phyloP scores from a whole-genome alignment of 352 stramenopile species.

The Globisporangium spiculum region DNA sequence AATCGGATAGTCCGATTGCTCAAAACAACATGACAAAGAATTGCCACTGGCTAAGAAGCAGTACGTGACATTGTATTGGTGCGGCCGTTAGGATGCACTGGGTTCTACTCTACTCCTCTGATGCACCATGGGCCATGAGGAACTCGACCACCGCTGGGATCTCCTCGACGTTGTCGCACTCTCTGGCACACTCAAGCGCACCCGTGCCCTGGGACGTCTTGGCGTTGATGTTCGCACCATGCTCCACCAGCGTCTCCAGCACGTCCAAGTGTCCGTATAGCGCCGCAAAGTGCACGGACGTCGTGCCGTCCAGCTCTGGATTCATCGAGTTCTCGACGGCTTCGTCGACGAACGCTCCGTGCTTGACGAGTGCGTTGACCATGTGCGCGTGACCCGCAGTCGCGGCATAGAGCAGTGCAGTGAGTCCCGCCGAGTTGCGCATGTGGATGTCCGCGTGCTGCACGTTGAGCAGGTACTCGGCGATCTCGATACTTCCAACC shows the following conservation, averaged over 20 bases:
- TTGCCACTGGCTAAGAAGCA: no score
- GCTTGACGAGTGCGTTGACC: constrained; percentile 1
- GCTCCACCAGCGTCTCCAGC: constrained; percentile 5
- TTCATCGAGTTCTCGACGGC: not conserved
- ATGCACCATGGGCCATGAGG: constrained; percentile 2
- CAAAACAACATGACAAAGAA: no score
- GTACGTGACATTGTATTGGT: no score
- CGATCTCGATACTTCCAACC: not conserved
- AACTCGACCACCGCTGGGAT: constrained; percentile 5
- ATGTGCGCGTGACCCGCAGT: constrained; percentile 1
- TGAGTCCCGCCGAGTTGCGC: constrained; percentile 7
- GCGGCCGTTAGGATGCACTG: no score
- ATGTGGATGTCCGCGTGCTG: not conserved
- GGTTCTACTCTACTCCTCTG: not conserved
- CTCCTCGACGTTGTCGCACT: not conserved
- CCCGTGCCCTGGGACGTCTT: constrained; percentile 10
- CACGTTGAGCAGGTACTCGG: not conserved
- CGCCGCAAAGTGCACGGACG: constrained; percentile 13
- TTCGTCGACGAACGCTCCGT: constrained; percentile 1
- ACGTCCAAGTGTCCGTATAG: constrained; percentile 8
- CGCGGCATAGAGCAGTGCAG: constrained; percentile 6
- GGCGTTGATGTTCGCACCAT: constrained; percentile 10
- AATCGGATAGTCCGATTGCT: no score
- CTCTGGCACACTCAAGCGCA: constrained; percentile 5
- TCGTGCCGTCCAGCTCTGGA: constrained; percentile 11